A percentile compares a stretch with the other conserved stretches of the same genome.
Evolutionary conservation across 202 grass and related monocot species (phyloP).

Genomic region (Schoenoplectus tabernaemontani): DNA sequence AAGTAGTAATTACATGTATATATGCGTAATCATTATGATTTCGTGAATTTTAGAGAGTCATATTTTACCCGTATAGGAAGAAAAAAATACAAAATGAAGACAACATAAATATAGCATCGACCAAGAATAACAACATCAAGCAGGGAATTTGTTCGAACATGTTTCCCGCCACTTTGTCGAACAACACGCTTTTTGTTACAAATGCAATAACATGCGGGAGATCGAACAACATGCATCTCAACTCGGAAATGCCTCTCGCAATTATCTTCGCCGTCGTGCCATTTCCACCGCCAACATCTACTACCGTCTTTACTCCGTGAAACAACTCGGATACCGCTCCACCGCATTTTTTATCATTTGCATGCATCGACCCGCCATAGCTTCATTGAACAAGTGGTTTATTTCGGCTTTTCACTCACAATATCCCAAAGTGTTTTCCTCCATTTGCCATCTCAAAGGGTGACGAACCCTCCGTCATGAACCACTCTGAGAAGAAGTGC

Average conservation of each 20-base stretch:
- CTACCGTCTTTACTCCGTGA: neutral
- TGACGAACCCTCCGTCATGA: neutral
- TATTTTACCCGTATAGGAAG: neutral
- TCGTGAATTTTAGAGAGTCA: neutral
- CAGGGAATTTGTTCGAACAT: neutral
- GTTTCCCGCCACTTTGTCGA: neutral
- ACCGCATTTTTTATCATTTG: neutral
- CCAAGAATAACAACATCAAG: neutral
- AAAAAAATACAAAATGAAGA: too few species aligned
- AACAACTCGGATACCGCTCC: conserved; percentile 13
- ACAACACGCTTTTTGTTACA: neutral
- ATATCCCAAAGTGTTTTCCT: conserved; percentile 1
- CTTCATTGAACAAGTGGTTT: conserved; percentile 18
- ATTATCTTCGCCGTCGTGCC: neutral
- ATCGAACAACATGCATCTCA: conserved; percentile 14
- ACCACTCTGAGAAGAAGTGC: conserved; percentile 3
- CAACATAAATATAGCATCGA: neutral
- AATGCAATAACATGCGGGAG: conserved; percentile 13
- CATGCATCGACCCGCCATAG: neutral
- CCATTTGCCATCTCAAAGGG: neutral
- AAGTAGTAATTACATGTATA: neutral
- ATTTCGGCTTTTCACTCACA: neutral
- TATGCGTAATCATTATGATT: neutral
- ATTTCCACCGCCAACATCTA: conserved; percentile 18
- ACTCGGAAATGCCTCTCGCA: conserved; percentile 9